phyloP scores from a whole-genome alignment of 2,329 filamentous ascomycete genomes.

The Ophiocordyceps camponoti-floridani region DNA sequence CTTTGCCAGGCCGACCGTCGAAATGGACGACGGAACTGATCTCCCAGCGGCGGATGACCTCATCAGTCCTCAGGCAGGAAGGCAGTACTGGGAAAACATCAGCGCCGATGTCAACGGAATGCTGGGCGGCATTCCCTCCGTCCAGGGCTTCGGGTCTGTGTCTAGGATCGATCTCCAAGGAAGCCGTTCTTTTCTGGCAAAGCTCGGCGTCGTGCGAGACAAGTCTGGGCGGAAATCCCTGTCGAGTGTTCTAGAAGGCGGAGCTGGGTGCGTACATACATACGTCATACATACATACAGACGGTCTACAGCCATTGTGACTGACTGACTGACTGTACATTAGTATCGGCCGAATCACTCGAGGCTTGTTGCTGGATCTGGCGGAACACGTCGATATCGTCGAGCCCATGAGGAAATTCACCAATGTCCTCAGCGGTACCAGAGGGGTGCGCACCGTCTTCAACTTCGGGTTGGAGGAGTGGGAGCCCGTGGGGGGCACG shows the following conservation, averaged over 20 bases:
- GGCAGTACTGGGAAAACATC: constrained; percentile 27
- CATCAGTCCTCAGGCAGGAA: not conserved
- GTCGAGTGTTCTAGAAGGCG: constrained; percentile 16
- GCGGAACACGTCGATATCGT: constrained; percentile 63
- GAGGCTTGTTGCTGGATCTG: constrained; percentile 54
- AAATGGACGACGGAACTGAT: not conserved
- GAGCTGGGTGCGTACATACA: constrained; percentile 17
- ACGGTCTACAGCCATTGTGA: no score
- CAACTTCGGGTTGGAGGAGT: constrained; percentile 58
- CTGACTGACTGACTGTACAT: not conserved
- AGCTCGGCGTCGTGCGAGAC: constrained; percentile 29
- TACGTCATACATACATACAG: no score
- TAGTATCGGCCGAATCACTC: constrained; percentile 69
- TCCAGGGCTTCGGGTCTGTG: constrained; percentile 14
- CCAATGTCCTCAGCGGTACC: constrained; percentile 36
- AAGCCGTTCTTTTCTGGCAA: constrained; percentile 50
- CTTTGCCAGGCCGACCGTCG: not conserved
- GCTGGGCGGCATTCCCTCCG: constrained; percentile 49
- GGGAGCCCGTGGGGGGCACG: constrained; percentile 28
- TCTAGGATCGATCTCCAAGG: constrained; percentile 52
- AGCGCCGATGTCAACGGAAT: constrained; percentile 45
- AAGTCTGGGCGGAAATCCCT: constrained; percentile 14
- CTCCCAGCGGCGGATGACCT: not conserved
- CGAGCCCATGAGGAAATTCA: constrained; percentile 74
- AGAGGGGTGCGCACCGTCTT: constrained; percentile 45